These are phyloP conservation scores for Alternaria ethzedia DNA, from an alignment of 2,329 filamentous ascomycete genomes.

Conservation along the genomic window DNA sequence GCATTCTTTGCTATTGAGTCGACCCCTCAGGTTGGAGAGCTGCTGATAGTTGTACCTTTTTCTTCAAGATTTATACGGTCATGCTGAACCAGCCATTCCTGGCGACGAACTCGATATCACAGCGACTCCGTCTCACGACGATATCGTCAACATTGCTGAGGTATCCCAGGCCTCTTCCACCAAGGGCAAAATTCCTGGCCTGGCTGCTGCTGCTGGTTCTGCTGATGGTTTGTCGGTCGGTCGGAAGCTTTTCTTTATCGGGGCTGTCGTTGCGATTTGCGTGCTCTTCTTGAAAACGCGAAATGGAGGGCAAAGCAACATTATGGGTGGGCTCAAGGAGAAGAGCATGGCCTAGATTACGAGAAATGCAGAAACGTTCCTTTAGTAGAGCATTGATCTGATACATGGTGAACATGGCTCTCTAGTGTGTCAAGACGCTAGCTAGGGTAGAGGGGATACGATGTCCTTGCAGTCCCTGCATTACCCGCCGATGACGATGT, in stretches of 20 bases:
- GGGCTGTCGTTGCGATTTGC: conserved; percentile 52
- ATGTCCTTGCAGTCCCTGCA: not conserved
- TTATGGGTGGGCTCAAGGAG: conserved; percentile 36
- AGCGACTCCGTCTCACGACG: conserved; percentile 23
- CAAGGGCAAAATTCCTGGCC: conserved; percentile 24
- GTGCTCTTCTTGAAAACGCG: conserved; percentile 50
- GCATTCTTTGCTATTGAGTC: conserved; percentile 18
- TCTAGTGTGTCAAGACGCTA: not conserved
- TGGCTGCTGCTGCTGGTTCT: conserved; percentile 20
- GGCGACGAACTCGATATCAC: conserved; percentile 53
- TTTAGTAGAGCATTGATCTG: not conserved
- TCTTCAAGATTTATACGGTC: conserved; percentile 54
- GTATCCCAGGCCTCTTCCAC: conserved; percentile 24
- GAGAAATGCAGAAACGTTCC: conserved; percentile 12
- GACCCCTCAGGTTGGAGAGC: conserved; percentile 41
- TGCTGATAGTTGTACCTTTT: conserved; percentile 51
- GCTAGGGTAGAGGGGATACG: not conserved
- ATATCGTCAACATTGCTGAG: conserved; percentile 35
- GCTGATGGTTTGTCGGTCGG: conserved; percentile 50
- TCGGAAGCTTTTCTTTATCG: conserved; percentile 55
- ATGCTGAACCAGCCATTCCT: conserved; percentile 49
- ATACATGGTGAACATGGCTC: not conserved
- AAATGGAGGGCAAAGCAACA: conserved; percentile 21
- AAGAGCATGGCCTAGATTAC: conserved; percentile 50
- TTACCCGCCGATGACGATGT: not conserved